Evolutionary conservation across 306 rosid species (phyloP).

Genomic region (Castanopsis chinensis): DNA sequence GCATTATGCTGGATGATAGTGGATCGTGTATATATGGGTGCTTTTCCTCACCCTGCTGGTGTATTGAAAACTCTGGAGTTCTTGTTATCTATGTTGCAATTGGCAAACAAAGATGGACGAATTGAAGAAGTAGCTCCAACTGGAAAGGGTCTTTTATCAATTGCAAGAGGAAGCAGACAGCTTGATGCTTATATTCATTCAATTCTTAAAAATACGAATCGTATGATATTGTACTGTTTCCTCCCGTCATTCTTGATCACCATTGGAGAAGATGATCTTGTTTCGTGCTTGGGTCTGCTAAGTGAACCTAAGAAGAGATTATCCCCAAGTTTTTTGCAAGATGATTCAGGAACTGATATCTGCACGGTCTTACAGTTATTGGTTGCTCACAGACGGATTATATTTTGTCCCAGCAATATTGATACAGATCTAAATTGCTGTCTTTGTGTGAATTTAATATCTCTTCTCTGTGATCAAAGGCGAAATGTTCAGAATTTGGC

Average conservation of each 20-base stretch:
- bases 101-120: constrained; percentile 96
- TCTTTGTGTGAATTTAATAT: constrained; percentile 79
- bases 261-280: constrained; percentile 86
- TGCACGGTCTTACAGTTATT: constrained; percentile 80
- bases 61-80: constrained; percentile 90
- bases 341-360: constrained; percentile 75
- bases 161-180: constrained; percentile 88
- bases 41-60: constrained; percentile 88
- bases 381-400: constrained; percentile 82
- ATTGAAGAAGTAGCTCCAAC: constrained; percentile 90
- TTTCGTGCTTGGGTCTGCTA: constrained; percentile 61
- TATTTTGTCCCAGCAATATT: constrained; percentile 91
- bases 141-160: constrained; percentile 87
- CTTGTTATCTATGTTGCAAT: constrained; percentile 93
- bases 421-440: constrained; percentile 97
- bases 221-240: constrained; percentile 90
- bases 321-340: constrained; percentile 43
- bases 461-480: constrained; percentile 78
- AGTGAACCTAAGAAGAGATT: constrained; percentile 63
- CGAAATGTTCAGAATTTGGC: constrained; percentile 79
- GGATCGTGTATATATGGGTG: constrained; percentile 98
- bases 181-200: constrained; percentile 96
- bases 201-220: constrained; percentile 84
- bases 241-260: constrained; percentile 79
- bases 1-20: constrained; percentile 95